These are phyloP conservation scores for Pyronema domesticum DNA, from an alignment of 495 filamentous ascomycete genomes.

Conservation along the genomic window DNA sequence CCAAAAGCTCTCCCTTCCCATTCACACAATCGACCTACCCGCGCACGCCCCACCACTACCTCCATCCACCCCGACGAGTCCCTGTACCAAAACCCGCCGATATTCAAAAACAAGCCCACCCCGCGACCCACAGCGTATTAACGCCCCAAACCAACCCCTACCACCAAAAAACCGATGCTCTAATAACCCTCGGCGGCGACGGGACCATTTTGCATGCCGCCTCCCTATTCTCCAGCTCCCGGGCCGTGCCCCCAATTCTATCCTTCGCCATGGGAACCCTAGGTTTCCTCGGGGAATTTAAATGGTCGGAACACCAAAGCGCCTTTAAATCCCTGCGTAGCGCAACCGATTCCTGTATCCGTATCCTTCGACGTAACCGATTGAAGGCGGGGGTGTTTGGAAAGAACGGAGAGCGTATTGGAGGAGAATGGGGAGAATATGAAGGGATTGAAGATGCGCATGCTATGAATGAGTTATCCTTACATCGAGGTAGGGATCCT, in stretches of 20 bases:
- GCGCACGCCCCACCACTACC: slow-evolving; percentile 13
- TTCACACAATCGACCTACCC: slow-evolving; percentile 23
- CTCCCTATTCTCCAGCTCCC: slow-evolving; percentile 69
- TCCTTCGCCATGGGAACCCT: slow-evolving; percentile 93
- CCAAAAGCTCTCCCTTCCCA: slow-evolving; percentile 26
- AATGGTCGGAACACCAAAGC: slow-evolving; percentile 72
- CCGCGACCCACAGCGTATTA: not conserved
- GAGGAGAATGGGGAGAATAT: slow-evolving; percentile 21
- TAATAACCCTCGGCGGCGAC: slow-evolving; percentile 80
- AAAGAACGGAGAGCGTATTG: slow-evolving; percentile 30
- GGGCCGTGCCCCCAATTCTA: slow-evolving; percentile 74
- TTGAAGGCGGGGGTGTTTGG: slow-evolving; percentile 67
- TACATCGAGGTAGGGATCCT: slow-evolving; percentile 75
- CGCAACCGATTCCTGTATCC: slow-evolving; percentile 6
- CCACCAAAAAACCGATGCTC: slow-evolving; percentile 64
- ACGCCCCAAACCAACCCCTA: slow-evolving; percentile 24
- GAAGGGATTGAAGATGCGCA: slow-evolving; percentile 40
- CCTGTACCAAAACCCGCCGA: not conserved
- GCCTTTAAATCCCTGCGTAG: slow-evolving; percentile 29
- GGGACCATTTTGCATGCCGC: slow-evolving; percentile 87
- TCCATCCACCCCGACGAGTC: not conserved
- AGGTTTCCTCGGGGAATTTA: slow-evolving; percentile 93
- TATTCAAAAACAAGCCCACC: not conserved
- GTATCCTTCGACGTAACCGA: slow-evolving; percentile 56
- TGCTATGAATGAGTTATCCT: slow-evolving; percentile 86